Percentiles rank a stretch among this genome's conserved stretches.
Evolutionary conservation across 805 yeast species (phyloP).

Genomic region (Brettanomyces bruxellensis): DNA sequence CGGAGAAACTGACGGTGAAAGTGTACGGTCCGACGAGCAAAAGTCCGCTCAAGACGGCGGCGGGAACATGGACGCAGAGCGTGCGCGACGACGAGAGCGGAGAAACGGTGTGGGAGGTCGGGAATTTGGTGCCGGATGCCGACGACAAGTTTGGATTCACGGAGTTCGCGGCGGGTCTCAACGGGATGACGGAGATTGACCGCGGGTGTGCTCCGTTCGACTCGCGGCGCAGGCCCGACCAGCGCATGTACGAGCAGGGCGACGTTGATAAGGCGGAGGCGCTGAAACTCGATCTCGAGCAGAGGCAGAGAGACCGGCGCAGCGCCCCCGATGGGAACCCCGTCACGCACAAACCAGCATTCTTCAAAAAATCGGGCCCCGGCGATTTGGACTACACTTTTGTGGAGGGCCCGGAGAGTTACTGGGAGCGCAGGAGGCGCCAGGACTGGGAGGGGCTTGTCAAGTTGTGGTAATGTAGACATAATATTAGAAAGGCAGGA

Average conservation of each 20-base stretch:
- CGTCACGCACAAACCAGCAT: slow-evolving; percentile 44
- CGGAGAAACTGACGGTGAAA: slow-evolving; percentile 53
- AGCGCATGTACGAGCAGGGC: slow-evolving; percentile 61
- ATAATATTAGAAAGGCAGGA: no score
- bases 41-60: slow-evolving; percentile 22
- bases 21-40: slow-evolving; percentile 30
- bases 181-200: slow-evolving; percentile 71
- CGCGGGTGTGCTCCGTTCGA: slow-evolving; percentile 74
- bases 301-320: slow-evolving; percentile 71
- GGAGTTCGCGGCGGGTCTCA: slow-evolving; percentile 68
- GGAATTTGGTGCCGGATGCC: slow-evolving; percentile 49
- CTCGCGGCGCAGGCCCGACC: slow-evolving; percentile 85
- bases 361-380: slow-evolving; percentile 42
- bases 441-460: slow-evolving; percentile 51
- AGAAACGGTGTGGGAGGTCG: slow-evolving; percentile 59
- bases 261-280: slow-evolving; percentile 63
- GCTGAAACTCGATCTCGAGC: slow-evolving; percentile 62
- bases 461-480: slow-evolving; percentile 41
- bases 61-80: slow-evolving; percentile 81
- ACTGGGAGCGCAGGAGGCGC: slow-evolving; percentile 71
- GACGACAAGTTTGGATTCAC: slow-evolving; percentile 79
- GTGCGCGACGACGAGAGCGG: slow-evolving; percentile 37
- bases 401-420: slow-evolving; percentile 49
- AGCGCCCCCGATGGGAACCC: slow-evolving; percentile 40
- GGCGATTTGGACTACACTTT: slow-evolving; percentile 40